Evolutionary conservation across 1,284 basidiomycete genomes (phyloP), one percentile per base, ranked within the genome.

Genomic region (Puccinia hordei): DNA sequence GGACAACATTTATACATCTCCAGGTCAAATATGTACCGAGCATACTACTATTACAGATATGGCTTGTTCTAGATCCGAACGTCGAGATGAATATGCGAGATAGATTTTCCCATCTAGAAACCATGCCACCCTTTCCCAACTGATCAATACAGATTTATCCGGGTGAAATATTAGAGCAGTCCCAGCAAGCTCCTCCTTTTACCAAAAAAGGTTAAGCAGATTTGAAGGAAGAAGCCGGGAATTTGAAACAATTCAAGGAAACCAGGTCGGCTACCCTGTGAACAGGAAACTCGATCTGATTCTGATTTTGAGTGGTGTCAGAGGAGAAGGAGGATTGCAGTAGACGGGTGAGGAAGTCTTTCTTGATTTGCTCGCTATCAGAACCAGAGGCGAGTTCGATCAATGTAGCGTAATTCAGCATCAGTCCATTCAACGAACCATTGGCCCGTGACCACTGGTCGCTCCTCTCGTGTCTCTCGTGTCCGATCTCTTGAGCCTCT

Each of bases 331-430:
- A 30, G 33, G 61, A 41, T n/a, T 38, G 35, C 1, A 63, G 61
- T 33, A 63, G 61, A 22, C 30, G 61, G 35, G 35, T 35, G 33
- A 63, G 61, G 61, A 63, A 63, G 35, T 41, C 61, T 9, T 19
- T 35, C 61, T 41, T 63, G 17, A 35, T 35, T 35, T 41, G 4
- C 61, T 30, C 57, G 30, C 63, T 46, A 27, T 69, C 66, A 8
- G 46, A 46, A 4, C 66, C 66, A 27, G 27, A 69, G n/a, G 41
- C 30, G 38, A 69, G 66, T 41, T 69, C 66, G 22, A 69, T 49
- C 44, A n/a, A 69, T 12, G 66, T 69, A 0, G 44, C 41, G 44
- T 69, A 69, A 17, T 69, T 69, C 9, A 69, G 17, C 13, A 69
- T 69, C 12, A 69, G 17, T 0, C 33, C 41, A 44, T 69, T 69